These are phyloP conservation scores for Penicillium sp. DNA, from an alignment of 2,329 filamentous ascomycete species.

Conservation along the genomic window DNA sequence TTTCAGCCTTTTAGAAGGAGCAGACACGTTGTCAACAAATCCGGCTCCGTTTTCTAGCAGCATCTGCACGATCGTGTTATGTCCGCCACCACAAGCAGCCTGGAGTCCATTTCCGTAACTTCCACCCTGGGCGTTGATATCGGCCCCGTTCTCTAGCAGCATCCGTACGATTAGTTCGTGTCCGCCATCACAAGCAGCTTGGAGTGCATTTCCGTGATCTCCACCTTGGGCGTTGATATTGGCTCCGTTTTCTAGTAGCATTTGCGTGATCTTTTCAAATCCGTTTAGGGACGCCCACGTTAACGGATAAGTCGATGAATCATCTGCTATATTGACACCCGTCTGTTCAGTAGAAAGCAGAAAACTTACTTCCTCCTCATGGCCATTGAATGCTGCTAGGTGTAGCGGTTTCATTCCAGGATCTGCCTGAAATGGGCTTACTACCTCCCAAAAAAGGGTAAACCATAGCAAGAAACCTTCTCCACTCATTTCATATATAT, in stretches of 20 bases:
- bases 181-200: not conserved
- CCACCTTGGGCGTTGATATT: conserved; percentile 5
- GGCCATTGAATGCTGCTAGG: conserved; percentile 4
- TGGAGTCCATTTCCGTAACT: not conserved
- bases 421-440: rapidly evolving
- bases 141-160: no score
- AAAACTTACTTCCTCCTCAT: not conserved
- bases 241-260: conserved; percentile 2
- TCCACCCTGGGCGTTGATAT: not conserved
- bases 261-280: not conserved
- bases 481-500: not conserved
- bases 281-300: not conserved
- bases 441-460: conserved; percentile 1
- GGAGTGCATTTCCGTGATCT: not conserved
- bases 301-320: not conserved
- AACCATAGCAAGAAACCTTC: not conserved
- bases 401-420: not conserved
- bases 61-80: not conserved
- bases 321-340: not conserved
- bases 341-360: not conserved
- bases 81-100: conserved; percentile 1
- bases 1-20: no score
- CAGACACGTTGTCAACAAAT: no score
- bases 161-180: no score
- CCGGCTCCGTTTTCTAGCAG: no score